Evolutionary conservation across 1,284 basidiomycete species (phyloP), one percentile per base, ranked within the genome.

Genomic region (Apiotrichum domesticum): DNA sequence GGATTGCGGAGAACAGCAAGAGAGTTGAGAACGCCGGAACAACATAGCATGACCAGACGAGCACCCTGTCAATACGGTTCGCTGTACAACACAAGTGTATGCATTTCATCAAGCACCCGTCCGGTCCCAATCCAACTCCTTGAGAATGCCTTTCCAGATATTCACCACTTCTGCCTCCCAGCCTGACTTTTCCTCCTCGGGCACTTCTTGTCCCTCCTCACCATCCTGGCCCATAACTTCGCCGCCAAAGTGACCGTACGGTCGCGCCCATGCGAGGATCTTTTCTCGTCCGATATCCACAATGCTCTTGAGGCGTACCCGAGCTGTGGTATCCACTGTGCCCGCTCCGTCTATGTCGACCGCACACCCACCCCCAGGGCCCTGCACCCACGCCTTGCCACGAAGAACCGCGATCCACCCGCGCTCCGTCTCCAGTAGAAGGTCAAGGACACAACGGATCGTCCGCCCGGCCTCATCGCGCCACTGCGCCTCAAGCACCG

Each of bases 201-300:
- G 47, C n/a, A 33, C 46, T 39, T 49, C 14, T 40, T 52, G 55
- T 32, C 51, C 55, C 10, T 60, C 59, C 29, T 55, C 59, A 2
- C 56, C 62, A 11, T 55, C 52, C 9, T 55, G 54, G 0, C 56
- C 56, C 29, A 58, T 51, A 1, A 46, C 46, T 35, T 57, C 56
- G 21, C 68, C 66, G 3, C 59, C 55, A 50, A 72, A 72, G 5
- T 59, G 41, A 13, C 70, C 70, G 40, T 72, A 72, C 8, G 62
- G 61, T 51, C 69, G 56, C 8, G 66, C 66, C 70, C 69, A 72
- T 1, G 68, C 66, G 5, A 69, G 39, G 10, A 70, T 15, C 52
- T 65, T 67, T 32, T 63, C 62, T 11, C 64, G 54, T 1, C 43
- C 61, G 3, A 63, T 39, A 3, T 65, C 50, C 35, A 69, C 58